Percentiles rank a stretch among this genome's conserved stretches.
These are phyloP conservation scores for Pichia membranifaciens DNA, from an alignment of 805 yeast genomes.

Conservation along the genomic window DNA sequence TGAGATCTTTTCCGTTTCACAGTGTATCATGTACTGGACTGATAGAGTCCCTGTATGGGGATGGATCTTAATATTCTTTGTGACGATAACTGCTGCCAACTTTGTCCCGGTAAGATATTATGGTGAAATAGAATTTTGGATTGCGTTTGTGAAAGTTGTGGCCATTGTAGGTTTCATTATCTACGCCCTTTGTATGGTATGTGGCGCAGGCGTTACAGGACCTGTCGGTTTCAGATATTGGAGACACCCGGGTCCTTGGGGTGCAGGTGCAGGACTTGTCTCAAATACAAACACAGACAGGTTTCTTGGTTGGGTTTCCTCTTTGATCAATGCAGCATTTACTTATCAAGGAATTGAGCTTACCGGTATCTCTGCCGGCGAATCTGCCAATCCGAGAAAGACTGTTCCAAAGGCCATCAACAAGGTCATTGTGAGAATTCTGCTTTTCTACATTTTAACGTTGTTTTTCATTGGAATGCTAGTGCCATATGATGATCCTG, in stretches of 20 bases:
- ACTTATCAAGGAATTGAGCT: slow-evolving; percentile 77
- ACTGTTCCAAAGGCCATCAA: slow-evolving; percentile 68
- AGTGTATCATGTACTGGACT: slow-evolving; percentile 61
- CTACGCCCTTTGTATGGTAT: slow-evolving; percentile 63
- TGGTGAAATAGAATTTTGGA: slow-evolving; percentile 76
- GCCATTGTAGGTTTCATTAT: slow-evolving; percentile 66
- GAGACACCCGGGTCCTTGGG: slow-evolving; percentile 77
- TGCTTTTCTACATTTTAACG: slow-evolving; percentile 59
- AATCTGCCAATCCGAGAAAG: slow-evolving; percentile 61
- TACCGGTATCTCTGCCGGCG: slow-evolving; percentile 73
- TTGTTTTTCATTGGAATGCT: slow-evolving; percentile 64
- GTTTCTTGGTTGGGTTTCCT: slow-evolving; percentile 64
- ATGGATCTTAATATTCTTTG: slow-evolving; percentile 66
- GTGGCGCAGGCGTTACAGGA: slow-evolving; percentile 65
- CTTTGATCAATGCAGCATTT: slow-evolving; percentile 69
- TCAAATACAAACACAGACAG: slow-evolving; percentile 46
- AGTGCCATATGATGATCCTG: slow-evolving; percentile 63
- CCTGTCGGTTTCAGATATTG: slow-evolving; percentile 77
- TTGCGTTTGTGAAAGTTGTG: slow-evolving; percentile 58
- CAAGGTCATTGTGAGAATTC: slow-evolving; percentile 60
- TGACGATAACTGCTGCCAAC: slow-evolving; percentile 46
- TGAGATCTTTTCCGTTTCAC: slow-evolving; percentile 68
- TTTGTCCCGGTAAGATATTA: slow-evolving; percentile 63
- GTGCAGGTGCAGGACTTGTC: slow-evolving; percentile 47
- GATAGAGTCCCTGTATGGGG: slow-evolving; percentile 62